phyloP scores from a whole-genome alignment of 176 grass and related monocot species.

The Echinochloa phyllopogon region DNA sequence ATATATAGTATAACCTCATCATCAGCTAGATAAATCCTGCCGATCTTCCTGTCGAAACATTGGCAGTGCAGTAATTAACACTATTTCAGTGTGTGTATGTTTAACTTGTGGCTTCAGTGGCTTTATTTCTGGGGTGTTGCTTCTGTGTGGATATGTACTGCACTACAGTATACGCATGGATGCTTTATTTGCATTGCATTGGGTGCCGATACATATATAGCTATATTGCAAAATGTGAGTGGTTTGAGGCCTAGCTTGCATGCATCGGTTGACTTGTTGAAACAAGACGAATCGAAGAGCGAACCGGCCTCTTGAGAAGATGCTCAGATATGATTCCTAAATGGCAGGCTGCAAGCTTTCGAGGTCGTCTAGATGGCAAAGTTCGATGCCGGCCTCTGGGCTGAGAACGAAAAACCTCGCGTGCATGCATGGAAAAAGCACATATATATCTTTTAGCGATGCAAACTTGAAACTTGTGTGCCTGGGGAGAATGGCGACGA shows the following conservation, averaged over 20 bases:
- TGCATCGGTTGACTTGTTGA: slow-evolving; percentile 43
- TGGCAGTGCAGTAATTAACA: slow-evolving; percentile 9
- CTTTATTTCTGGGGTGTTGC: not conserved
- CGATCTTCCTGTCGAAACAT: slow-evolving; percentile 20
- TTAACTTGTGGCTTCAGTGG: slow-evolving; percentile 7
- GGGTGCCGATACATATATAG: not conserved
- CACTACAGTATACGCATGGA: not conserved
- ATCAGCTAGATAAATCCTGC: not conserved
- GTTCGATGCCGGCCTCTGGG: not conserved
- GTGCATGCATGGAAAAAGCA: not conserved
- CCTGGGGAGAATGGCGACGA: slow-evolving; percentile 17
- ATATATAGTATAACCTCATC: too few relatives aligned
- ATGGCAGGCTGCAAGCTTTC: slow-evolving; percentile 11
- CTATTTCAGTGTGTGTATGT: not conserved
- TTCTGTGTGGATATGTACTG: slow-evolving; percentile 15
- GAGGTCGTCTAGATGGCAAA: slow-evolving; percentile 32
- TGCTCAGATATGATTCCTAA: slow-evolving; percentile 50
- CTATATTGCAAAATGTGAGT: slow-evolving; percentile 25
- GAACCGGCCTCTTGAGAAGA: slow-evolving; percentile 31
- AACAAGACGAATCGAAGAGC: slow-evolving; percentile 28
- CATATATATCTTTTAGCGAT: slow-evolving; percentile 11
- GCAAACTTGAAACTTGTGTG: slow-evolving; percentile 3
- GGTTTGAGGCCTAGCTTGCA: slow-evolving; percentile 33
- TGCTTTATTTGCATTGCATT: not conserved
- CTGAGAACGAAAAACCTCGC: slow-evolving; percentile 4